phyloP scores from a whole-genome alignment of 2,329 filamentous ascomycete species.

The Lecanoromycetidae sp. region DNA sequence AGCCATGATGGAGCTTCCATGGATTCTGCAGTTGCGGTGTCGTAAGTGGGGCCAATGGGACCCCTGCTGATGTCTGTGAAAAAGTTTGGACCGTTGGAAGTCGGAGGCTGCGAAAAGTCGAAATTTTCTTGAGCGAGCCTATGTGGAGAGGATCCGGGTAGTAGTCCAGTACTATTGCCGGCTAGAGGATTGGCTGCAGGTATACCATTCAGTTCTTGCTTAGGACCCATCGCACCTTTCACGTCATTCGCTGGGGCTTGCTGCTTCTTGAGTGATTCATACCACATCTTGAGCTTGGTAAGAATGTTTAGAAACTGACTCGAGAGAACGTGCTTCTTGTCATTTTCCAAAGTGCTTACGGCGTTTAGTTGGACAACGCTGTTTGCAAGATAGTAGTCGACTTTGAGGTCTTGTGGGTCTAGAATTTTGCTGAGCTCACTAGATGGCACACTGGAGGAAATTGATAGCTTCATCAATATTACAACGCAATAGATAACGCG shows the following conservation, averaged over 20 bases:
- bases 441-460: slow-evolving; percentile 50
- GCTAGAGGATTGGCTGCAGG: neutral
- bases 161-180: neutral
- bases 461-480: slow-evolving; percentile 62
- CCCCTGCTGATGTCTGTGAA: neutral
- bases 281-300: slow-evolving; percentile 9
- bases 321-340: neutral
- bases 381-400: slow-evolving; percentile 3
- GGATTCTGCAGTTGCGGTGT: neutral
- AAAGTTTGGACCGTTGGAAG: neutral
- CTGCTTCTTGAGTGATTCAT: neutral
- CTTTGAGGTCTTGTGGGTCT: slow-evolving; percentile 4
- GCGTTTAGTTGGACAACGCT: slow-evolving; percentile 3
- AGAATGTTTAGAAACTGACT: slow-evolving; percentile 12
- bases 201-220: neutral
- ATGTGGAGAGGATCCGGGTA: neutral
- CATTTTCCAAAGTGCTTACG: neutral
- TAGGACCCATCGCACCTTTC: neutral
- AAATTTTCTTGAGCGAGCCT: neutral
- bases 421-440: slow-evolving; percentile 53
- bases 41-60: neutral
- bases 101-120: neutral
- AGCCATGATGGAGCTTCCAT: neutral
- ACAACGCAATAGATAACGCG: slow-evolving; percentile 62
- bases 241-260: neutral